These are phyloP conservation scores for Citrus australasica DNA, from an alignment of 345 rosid genomes.

Conservation along the genomic window DNA sequence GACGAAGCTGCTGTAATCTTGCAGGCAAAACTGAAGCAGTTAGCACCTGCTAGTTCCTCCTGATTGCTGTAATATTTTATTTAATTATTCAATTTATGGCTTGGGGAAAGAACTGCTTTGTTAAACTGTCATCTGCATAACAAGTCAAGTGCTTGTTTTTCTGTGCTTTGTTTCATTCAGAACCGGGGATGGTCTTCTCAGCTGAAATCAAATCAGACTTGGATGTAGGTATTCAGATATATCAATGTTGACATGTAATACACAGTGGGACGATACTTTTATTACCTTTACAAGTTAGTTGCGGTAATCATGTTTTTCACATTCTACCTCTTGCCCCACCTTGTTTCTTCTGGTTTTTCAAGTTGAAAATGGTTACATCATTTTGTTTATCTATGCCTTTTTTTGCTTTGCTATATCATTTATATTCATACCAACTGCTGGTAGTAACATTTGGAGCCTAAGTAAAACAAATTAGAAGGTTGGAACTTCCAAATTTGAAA, in stretches of 20 bases:
- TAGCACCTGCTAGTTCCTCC: constrained; percentile 34
- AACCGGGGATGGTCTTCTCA: no score
- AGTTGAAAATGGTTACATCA: background rate
- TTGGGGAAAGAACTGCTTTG: background rate
- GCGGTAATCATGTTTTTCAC: background rate
- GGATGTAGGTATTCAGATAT: background rate
- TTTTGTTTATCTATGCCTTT: no score
- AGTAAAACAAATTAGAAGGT: no score
- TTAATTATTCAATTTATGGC: background rate
- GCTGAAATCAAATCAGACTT: background rate
- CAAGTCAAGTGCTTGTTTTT: background rate
- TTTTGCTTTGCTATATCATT: no score
- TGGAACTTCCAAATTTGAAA: no score
- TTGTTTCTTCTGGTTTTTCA: background rate
- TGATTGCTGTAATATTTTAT: background rate
- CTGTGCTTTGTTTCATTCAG: background rate
- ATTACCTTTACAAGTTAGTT: background rate
- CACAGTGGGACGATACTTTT: background rate
- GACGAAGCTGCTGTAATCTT: constrained; percentile 79
- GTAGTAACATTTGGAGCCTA: no score
- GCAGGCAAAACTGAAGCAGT: constrained; percentile 68
- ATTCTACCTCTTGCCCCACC: background rate
- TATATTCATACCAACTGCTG: no score
- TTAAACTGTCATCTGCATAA: background rate
- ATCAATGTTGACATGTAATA: background rate